These are phyloP conservation scores for Rhynchosporium agropyri DNA, from an alignment of 2,329 filamentous ascomycete species.

Conservation along the genomic window DNA sequence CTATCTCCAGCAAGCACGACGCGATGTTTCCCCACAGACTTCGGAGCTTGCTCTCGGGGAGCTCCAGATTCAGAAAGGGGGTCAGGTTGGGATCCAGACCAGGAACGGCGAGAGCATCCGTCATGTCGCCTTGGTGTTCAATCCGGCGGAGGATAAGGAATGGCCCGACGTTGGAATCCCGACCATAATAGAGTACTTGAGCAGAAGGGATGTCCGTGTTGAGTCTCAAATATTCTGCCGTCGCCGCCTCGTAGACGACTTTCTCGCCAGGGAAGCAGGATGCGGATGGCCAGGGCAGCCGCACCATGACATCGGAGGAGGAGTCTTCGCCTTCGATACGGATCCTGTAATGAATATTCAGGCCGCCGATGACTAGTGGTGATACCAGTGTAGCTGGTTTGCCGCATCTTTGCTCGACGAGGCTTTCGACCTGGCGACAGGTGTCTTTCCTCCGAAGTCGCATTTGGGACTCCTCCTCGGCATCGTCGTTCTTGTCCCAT, in stretches of 20 bases:
- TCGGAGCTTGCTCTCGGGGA: constrained; percentile 17
- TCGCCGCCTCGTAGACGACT: constrained; percentile 24
- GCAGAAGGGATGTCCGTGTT: constrained; percentile 27
- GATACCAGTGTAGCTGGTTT: constrained; percentile 23
- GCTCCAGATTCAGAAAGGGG: constrained; percentile 38
- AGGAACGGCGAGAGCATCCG: constrained; percentile 40
- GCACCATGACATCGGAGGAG: constrained; percentile 18
- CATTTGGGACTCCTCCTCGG: constrained; percentile 26
- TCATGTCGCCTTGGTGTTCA: constrained; percentile 41
- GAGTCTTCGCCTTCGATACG: constrained; percentile 26
- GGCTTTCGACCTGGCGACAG: constrained; percentile 16
- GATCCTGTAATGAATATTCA: constrained; percentile 30
- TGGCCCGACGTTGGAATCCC: constrained; percentile 25
- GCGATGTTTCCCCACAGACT: background rate
- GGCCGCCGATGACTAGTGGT: constrained; percentile 31
- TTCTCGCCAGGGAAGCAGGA: constrained; percentile 28
- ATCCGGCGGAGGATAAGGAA: constrained; percentile 27
- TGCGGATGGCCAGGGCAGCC: constrained; percentile 21
- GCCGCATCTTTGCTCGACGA: constrained; percentile 26
- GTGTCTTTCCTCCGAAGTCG: constrained; percentile 22
- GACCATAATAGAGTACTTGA: constrained; percentile 24
- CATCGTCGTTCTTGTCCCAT: constrained; percentile 34
- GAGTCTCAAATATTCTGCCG: constrained; percentile 22
- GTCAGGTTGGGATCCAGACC: constrained; percentile 38
- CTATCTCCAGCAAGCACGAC: constrained; percentile 3